Evolutionary conservation across 2,329 filamentous ascomycete species (phyloP).

Genomic region (Neofusicoccum sp.): DNA sequence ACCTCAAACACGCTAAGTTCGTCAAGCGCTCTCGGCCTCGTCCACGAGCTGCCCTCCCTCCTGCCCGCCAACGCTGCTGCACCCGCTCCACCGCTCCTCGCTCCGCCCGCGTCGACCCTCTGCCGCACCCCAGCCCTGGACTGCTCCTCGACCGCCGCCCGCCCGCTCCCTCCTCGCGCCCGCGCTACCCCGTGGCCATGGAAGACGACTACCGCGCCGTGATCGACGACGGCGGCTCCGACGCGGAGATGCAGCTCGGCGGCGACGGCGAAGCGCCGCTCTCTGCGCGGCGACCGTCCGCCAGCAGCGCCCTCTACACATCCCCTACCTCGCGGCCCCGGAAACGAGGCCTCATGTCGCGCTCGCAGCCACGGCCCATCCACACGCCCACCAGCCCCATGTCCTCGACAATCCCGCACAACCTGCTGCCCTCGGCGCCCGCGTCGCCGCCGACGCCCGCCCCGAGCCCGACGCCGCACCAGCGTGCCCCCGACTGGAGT

Average conservation of each 20-base stretch:
- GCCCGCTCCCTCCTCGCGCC: neutral
- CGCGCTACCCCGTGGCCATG: constrained; percentile 10
- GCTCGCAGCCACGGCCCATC: constrained; percentile 48
- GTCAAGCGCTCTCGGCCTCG: constrained; percentile 14
- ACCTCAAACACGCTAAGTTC: constrained; percentile 17
- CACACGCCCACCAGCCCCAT: constrained; percentile 55
- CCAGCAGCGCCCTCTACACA: constrained; percentile 30
- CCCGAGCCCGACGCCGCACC: constrained; percentile 65
- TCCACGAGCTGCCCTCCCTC: constrained; percentile 11
- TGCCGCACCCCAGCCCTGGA: neutral
- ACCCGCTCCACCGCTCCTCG: constrained; percentile 12
- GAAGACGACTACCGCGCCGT: constrained; percentile 15
- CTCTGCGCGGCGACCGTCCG: constrained; percentile 3
- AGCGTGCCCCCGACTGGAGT: constrained; percentile 72
- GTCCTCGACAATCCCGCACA: constrained; percentile 56
- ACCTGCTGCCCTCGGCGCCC: constrained; percentile 65
- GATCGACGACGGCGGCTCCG: constrained; percentile 17
- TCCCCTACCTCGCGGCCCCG: constrained; percentile 37
- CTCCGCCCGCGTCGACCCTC: neutral
- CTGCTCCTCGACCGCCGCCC: neutral
- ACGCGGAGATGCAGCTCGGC: constrained; percentile 20
- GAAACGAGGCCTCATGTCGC: constrained; percentile 44
- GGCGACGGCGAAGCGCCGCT: constrained; percentile 6
- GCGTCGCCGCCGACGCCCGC: constrained; percentile 69
- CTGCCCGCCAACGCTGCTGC: constrained; percentile 5